Conservation (phyloP, 192 early-diverging fungal species). For the Coemansia sp. region DNA sequence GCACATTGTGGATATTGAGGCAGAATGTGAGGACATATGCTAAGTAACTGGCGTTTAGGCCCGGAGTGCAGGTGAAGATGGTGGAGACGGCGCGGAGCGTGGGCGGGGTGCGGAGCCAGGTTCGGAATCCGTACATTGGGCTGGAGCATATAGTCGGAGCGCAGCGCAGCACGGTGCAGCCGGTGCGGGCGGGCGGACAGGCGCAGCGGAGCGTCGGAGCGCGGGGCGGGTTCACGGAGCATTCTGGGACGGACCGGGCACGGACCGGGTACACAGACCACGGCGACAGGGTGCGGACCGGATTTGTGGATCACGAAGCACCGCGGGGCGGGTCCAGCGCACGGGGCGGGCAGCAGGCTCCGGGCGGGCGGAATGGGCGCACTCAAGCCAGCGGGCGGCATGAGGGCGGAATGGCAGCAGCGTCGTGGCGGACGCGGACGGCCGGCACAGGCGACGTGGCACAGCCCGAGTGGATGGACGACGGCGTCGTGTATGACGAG, state of each 20-base stretch:
- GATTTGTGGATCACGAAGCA: not conserved
- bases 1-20: not conserved
- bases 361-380: conserved; percentile 2
- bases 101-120: conserved; percentile 3
- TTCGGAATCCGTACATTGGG: conserved; percentile 20
- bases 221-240: not conserved
- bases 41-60: conserved; percentile 18
- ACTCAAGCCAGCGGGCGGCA: conserved; percentile 6
- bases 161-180: conserved; percentile 18
- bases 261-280: not conserved
- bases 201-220: conserved; percentile 13
- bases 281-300: not conserved
- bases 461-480: conserved; percentile 55
- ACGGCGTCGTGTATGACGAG: conserved; percentile 42
- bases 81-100: conserved; percentile 13
- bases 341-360: not conserved
- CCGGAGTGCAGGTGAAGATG: conserved; percentile 37
- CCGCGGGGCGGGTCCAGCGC: not conserved
- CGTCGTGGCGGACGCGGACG: conserved; percentile 31
- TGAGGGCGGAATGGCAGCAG: conserved; percentile 9
- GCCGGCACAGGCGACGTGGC: conserved; percentile 11
- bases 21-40: not conserved
- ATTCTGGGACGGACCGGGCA: not conserved
- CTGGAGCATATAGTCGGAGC: conserved; percentile 29
- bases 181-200: not conserved